A percentile compares a stretch with the other conserved stretches of the same genome.
Conservation (phyloP, 305 asterid species). For the Euphrasia arctica region DNA sequence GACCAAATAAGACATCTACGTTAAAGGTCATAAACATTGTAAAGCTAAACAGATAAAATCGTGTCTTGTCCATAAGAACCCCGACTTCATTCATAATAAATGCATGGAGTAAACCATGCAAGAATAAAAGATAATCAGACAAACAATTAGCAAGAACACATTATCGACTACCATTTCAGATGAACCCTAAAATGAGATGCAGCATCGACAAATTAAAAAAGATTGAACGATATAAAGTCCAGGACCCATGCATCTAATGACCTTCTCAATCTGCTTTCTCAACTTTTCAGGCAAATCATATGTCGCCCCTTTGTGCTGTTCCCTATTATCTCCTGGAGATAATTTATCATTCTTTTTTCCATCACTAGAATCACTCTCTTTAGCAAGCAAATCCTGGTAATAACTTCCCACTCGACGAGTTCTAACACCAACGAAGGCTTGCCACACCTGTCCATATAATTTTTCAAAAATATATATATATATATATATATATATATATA, state of each 20-base stretch:
- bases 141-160: constrained; percentile 34
- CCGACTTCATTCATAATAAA: background rate
- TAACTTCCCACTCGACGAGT: constrained; percentile 75
- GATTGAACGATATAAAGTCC: constrained; percentile 80
- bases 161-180: constrained; percentile 51
- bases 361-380: constrained; percentile 42
- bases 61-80: constrained; percentile 17
- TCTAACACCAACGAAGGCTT: constrained; percentile 85
- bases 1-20: constrained; percentile 19
- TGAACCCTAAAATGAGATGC: constrained; percentile 91
- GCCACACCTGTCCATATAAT: constrained; percentile 83
- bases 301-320: constrained; percentile 33
- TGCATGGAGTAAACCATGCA: constrained; percentile 21
- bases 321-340: constrained; percentile 32
- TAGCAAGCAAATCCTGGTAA: constrained; percentile 70
- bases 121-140: constrained; percentile 23
- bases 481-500: too few relatives aligned
- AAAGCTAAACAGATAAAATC: constrained; percentile 11
- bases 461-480: background rate
- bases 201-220: constrained; percentile 90
- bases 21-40: constrained; percentile 27
- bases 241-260: constrained; percentile 97
- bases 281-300: constrained; percentile 63
- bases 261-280: constrained; percentile 99
- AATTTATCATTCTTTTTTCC: constrained; percentile 37